Evolutionary conservation across 345 rosid genomes (phyloP).

Genomic region (Turnera subulata): DNA sequence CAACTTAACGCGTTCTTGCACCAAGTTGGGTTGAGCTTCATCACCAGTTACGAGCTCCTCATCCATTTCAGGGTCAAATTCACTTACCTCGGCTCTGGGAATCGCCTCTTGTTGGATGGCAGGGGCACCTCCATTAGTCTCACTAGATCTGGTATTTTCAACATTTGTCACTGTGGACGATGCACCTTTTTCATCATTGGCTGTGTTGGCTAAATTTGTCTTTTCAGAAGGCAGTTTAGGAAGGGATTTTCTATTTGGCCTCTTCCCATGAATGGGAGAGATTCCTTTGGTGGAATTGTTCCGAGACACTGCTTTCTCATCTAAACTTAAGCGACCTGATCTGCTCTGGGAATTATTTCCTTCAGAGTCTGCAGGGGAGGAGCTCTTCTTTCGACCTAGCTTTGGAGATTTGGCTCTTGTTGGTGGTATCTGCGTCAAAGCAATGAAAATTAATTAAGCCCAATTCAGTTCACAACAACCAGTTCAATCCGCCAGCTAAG

Average conservation of each 20-base stretch:
- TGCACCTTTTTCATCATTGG: slow-evolving; percentile 14
- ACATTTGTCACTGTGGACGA: slow-evolving; percentile 20
- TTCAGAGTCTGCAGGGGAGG: slow-evolving; percentile 41
- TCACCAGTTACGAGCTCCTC: slow-evolving; percentile 28
- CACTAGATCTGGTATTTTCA: slow-evolving; percentile 11
- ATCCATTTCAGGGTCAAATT: slow-evolving; percentile 24
- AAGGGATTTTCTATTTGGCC: slow-evolving; percentile 74
- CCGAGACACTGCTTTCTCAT: slow-evolving; percentile 39
- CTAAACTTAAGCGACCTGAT: slow-evolving; percentile 62
- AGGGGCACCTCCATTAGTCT: slow-evolving; percentile 15
- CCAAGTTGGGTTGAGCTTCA: slow-evolving; percentile 31
- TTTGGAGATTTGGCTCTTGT: slow-evolving; percentile 98
- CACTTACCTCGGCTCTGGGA: slow-evolving; percentile 25
- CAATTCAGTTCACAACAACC: not conserved
- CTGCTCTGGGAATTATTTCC: slow-evolving; percentile 34
- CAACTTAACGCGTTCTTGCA: slow-evolving; percentile 34
- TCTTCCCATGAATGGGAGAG: slow-evolving; percentile 47
- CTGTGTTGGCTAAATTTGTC: slow-evolving; percentile 36
- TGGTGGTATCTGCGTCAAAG: slow-evolving; percentile 62
- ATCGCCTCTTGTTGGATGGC: slow-evolving; percentile 24
- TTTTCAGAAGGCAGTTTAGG: slow-evolving; percentile 89
- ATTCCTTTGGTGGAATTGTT: slow-evolving; percentile 42
- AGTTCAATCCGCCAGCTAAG: not conserved
- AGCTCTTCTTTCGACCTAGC: slow-evolving; percentile 78
- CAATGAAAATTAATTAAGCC: not conserved